A percentile compares a stretch with the other conserved stretches of the same genome.
Evolutionary conservation across 345 rosid species (phyloP).

Genomic region (Euphorbia lathyris): DNA sequence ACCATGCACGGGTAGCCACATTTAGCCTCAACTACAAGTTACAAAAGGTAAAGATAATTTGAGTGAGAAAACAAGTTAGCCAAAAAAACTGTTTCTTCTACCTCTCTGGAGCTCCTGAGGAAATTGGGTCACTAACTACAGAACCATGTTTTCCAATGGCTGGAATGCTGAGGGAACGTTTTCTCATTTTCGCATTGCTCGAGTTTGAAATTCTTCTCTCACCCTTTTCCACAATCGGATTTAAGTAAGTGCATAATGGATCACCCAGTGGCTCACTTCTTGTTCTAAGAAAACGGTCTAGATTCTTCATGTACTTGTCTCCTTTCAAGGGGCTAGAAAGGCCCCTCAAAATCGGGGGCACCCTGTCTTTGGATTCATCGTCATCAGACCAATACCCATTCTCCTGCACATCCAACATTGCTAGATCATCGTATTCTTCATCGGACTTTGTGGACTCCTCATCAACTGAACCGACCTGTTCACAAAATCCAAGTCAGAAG

Average conservation of each 20-base stretch:
- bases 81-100: constrained; percentile 25
- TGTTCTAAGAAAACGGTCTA: constrained; percentile 49
- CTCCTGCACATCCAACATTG: constrained; percentile 62
- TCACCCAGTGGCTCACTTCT: constrained; percentile 44
- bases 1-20: neutral
- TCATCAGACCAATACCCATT: constrained; percentile 66
- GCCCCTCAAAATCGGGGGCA: constrained; percentile 12
- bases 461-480: constrained; percentile 93
- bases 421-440: constrained; percentile 96
- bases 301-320: constrained; percentile 56
- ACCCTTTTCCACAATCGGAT: constrained; percentile 39
- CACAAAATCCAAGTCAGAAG: constrained; percentile 1
- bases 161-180: constrained; percentile 84
- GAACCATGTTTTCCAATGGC: constrained; percentile 55
- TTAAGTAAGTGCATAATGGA: constrained; percentile 46
- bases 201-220: constrained; percentile 33
- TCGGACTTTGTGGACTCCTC: constrained; percentile 93
- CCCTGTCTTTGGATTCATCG: constrained; percentile 39
- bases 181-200: constrained; percentile 44
- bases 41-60: neutral
- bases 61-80: neutral
- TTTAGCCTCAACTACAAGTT: neutral
- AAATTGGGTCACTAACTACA: constrained; percentile 45
- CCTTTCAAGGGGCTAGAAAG: constrained; percentile 18
- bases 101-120: constrained; percentile 50